Evolutionary conservation across 371 early-diverging fungal species (phyloP).

Genomic region (Actinomucor elegans): DNA sequence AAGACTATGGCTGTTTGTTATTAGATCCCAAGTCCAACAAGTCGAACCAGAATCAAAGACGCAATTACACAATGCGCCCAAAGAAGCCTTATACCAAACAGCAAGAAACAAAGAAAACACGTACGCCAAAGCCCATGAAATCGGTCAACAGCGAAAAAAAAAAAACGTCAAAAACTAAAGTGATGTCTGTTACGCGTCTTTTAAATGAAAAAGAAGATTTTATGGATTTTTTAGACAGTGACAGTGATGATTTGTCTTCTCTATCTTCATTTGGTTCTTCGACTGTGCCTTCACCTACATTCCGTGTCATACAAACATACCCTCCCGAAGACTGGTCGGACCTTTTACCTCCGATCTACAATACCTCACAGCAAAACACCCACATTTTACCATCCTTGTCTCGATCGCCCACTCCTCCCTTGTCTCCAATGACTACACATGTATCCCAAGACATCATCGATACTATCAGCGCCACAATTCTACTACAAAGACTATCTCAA

Average conservation of each 20-base stretch:
- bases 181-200: constrained; percentile 34
- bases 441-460: constrained; percentile 48
- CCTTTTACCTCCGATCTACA: constrained; percentile 5
- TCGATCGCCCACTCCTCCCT: constrained; percentile 3
- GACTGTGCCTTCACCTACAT: constrained; percentile 31
- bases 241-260: neutral
- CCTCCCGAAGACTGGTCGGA: constrained; percentile 4
- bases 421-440: constrained; percentile 7
- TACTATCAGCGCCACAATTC: constrained; percentile 54
- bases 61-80: constrained; percentile 10
- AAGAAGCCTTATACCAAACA: constrained; percentile 5
- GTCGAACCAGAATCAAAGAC: neutral
- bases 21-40: constrained; percentile 27
- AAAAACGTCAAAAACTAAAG: neutral
- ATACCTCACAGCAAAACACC: neutral
- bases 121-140: constrained; percentile 2
- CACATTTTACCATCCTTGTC: neutral
- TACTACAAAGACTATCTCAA: constrained; percentile 55
- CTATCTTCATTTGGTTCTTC: constrained; percentile 18
- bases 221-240: neutral
- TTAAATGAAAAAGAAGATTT: constrained; percentile 16
- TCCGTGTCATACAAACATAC: constrained; percentile 30
- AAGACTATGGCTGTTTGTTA: constrained; percentile 48
- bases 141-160: neutral
- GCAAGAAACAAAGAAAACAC: neutral